Evolutionary conservation across 345 rosid genomes (phyloP).

Genomic region (Dovyalis caffra): DNA sequence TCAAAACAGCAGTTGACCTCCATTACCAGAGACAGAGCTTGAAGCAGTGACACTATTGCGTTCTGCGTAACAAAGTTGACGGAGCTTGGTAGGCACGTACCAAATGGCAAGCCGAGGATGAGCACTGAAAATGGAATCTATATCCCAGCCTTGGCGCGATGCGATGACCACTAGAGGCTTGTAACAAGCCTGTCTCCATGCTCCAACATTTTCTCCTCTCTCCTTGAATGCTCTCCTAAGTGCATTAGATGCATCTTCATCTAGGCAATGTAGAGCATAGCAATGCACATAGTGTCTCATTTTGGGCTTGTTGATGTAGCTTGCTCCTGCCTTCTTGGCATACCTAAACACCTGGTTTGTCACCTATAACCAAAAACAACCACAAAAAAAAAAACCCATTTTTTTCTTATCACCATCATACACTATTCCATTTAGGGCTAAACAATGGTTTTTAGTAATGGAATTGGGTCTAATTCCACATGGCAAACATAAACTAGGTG

Average conservation of each 20-base stretch:
- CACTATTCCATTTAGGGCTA: too few relatives aligned
- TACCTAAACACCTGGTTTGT: slow-evolving; percentile 94
- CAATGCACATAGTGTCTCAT: slow-evolving; percentile 99
- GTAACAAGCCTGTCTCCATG: slow-evolving; percentile 98
- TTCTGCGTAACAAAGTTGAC: slow-evolving; percentile 89
- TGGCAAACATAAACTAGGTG: too few relatives aligned
- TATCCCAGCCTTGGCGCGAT: slow-evolving; percentile 88
- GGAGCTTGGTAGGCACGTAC: slow-evolving; percentile 95
- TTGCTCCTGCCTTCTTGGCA: slow-evolving; percentile 93
- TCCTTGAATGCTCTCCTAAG: slow-evolving; percentile 79
- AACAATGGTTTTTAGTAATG: too few relatives aligned
- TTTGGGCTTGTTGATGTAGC: slow-evolving; percentile 97
- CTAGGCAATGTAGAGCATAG: slow-evolving; percentile 92
- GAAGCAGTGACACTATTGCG: slow-evolving; percentile 53
- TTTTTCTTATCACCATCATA: too few relatives aligned
- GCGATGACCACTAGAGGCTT: slow-evolving; percentile 86
- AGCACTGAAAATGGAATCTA: slow-evolving; percentile 79
- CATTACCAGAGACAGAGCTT: slow-evolving; percentile 41
- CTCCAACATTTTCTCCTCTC: slow-evolving; percentile 93
- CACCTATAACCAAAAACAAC: slow-evolving; percentile 44
- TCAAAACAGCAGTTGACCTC: slow-evolving; percentile 33
- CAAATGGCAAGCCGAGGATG: slow-evolving; percentile 92
- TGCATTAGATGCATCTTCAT: slow-evolving; percentile 78
- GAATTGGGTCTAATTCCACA: too few relatives aligned
- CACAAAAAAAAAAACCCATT: too few relatives aligned